Evolutionary conservation across 176 grass and related monocot genomes (phyloP), one percentile per base, ranked within the genome.

Genomic region (Triticum monococcum): DNA sequence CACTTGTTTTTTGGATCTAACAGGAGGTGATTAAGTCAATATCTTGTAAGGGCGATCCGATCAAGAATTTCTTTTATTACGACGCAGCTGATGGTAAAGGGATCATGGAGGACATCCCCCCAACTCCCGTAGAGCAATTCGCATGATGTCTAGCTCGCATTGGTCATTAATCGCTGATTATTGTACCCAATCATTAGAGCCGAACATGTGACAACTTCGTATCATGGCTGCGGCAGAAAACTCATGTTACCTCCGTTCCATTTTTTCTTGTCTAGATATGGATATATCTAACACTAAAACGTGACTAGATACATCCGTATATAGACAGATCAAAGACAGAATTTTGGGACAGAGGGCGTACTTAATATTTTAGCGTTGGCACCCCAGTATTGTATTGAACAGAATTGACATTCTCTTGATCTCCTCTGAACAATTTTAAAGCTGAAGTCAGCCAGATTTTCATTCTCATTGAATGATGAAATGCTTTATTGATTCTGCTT

Each of bases 11-110:
- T 67, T 16, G 40, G 77, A 75, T 79, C 46, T 67, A 78, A 74
- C 52, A 99, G 97, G 97, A 99, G 79, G 92, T 94, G 82, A 96
- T 96, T 31, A 99, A 96, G 83, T 93, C 84, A 31, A 96, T 99
- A 87, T 99, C 97, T 31, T 89, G 89, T 11, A 99, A 99, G 78
- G 97, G 94, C 38, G 94, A 94, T 64, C 88, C 97, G 1, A 62
- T 99, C 14, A 99, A 99, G 82, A 99, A 96, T 83, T 99, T 94
- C 80, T 99, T 96, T 75, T 99, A 96, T 86, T 94, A 89, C 7
- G 87, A 96, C 16, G 43, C 80, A 5, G 82, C 80, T 52, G 97
- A 99, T 13, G 97, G 97, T 64, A 99, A 90, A 92, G 97, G 97
- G 9, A 64, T 96, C 76, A 89, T 91, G 9, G 94, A 94, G 72